Conservation (phyloP, 768 basidiomycete genomes). For the Collybia mongolica region DNA sequence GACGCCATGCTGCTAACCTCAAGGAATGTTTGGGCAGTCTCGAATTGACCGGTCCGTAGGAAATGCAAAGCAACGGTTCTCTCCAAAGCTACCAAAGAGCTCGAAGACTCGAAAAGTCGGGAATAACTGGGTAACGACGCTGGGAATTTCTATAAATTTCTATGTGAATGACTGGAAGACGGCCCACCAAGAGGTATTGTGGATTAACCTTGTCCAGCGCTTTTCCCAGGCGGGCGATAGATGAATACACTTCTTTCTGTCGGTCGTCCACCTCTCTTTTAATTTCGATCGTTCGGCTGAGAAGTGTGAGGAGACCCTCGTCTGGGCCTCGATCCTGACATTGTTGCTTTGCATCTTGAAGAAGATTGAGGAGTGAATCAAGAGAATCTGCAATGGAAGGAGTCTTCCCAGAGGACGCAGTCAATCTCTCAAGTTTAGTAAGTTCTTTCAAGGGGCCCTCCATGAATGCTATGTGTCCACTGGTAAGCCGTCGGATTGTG, state of each 20-base stretch:
- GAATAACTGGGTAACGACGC: slow-evolving; percentile 63
- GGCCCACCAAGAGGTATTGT: background rate
- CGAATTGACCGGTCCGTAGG: slow-evolving; percentile 79
- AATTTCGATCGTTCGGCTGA: slow-evolving; percentile 60
- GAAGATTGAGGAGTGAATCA: slow-evolving; percentile 57
- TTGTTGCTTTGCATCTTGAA: slow-evolving; percentile 55
- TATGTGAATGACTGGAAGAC: slow-evolving; percentile 4
- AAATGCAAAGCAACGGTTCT: slow-evolving; percentile 74
- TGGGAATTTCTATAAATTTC: slow-evolving; percentile 51
- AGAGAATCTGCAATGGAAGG: slow-evolving; percentile 59
- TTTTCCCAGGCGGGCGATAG: slow-evolving; percentile 78
- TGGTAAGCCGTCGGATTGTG: no score
- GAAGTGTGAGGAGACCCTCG: slow-evolving; percentile 45
- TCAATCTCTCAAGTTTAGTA: slow-evolving; percentile 69
- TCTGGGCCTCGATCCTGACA: slow-evolving; percentile 47
- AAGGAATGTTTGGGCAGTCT: slow-evolving; percentile 72
- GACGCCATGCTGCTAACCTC: slow-evolving; percentile 41
- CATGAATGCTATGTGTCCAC: slow-evolving; percentile 39
- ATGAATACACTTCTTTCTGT: slow-evolving; percentile 85
- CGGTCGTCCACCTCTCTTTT: slow-evolving; percentile 83
- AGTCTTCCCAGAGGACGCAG: slow-evolving; percentile 50
- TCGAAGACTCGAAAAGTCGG: slow-evolving; percentile 61
- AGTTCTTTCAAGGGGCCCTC: slow-evolving; percentile 78
- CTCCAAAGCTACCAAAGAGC: slow-evolving; percentile 62
- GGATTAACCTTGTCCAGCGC: slow-evolving; percentile 81